Evolutionary conservation across 129 eudicot species (phyloP).

Genomic region (Tagetes erecta): DNA sequence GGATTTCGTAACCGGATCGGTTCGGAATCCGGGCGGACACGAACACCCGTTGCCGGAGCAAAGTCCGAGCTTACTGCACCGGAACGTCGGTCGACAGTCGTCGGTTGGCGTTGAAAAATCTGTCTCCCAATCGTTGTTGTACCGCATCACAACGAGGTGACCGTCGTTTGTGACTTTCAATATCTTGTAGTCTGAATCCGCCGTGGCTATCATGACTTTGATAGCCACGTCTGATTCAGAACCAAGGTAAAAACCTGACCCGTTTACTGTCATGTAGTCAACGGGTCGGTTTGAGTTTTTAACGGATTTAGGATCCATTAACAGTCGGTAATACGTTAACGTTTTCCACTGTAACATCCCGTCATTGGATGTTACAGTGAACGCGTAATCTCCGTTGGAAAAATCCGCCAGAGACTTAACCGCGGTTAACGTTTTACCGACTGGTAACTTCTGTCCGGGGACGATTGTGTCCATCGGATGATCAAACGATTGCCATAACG

Average conservation of each 20-base stretch:
- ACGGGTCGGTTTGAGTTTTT: conserved; percentile 42
- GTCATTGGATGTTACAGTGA: conserved; percentile 42
- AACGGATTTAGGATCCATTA: conserved; percentile 47
- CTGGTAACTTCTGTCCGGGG: conserved; percentile 50
- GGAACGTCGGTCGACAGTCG: conserved; percentile 46
- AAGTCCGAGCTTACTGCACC: conserved; percentile 60
- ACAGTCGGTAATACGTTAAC: conserved; percentile 53
- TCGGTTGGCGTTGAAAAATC: conserved; percentile 54
- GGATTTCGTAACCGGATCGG: conserved; percentile 19
- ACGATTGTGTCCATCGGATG: conserved; percentile 66
- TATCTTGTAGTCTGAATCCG: conserved; percentile 39
- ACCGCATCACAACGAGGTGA: conserved; percentile 41
- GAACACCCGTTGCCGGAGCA: conserved; percentile 51
- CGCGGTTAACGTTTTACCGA: conserved; percentile 30
- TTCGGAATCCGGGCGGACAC: conserved; percentile 58
- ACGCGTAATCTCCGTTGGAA: conserved; percentile 42
- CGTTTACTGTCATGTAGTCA: conserved; percentile 47
- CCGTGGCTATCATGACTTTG: conserved; percentile 29
- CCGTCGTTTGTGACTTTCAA: conserved; percentile 58
- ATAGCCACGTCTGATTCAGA: conserved; percentile 43
- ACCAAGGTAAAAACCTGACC: conserved; percentile 53
- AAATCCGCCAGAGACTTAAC: conserved; percentile 33
- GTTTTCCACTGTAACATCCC: conserved; percentile 50
- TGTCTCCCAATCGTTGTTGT: conserved; percentile 7
- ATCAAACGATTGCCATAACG: conserved; percentile 65